Conservation (phyloP, 2,329 filamentous ascomycete genomes). For the Hypomyces rosellus region DNA sequence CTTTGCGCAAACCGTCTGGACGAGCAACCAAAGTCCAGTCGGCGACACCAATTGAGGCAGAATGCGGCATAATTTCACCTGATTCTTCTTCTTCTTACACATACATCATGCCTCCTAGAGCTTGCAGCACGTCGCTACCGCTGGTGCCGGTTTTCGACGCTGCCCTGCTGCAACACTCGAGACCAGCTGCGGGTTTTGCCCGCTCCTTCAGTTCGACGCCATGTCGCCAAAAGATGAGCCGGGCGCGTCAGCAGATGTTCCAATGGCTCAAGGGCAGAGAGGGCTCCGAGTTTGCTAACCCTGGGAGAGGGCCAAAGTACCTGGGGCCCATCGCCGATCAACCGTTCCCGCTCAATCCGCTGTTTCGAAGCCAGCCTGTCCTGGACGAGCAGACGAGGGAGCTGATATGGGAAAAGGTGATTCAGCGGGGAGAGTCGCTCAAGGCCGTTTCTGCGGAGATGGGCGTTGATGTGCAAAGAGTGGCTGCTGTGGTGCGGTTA, state of each 20-base stretch:
- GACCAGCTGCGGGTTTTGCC: conserved; percentile 9
- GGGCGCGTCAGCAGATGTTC: conserved; percentile 31
- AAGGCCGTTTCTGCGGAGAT: conserved; percentile 71
- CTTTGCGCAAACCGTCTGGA: neutral
- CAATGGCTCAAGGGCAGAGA: conserved; percentile 29
- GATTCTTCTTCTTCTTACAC: neutral
- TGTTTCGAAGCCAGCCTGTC: conserved; percentile 66
- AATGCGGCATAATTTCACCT: conserved; percentile 1
- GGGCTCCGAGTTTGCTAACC: conserved; percentile 20
- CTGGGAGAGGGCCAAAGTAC: conserved; percentile 29
- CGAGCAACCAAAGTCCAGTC: neutral
- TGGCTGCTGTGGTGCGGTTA: conserved; percentile 78
- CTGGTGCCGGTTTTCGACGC: conserved; percentile 26
- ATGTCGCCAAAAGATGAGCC: conserved; percentile 31
- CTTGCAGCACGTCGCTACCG: conserved; percentile 23
- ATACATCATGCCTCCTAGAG: conserved; percentile 26
- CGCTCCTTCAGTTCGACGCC: conserved; percentile 36
- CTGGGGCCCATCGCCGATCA: conserved; percentile 32
- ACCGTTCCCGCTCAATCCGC: conserved; percentile 69
- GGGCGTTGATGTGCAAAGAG: conserved; percentile 73
- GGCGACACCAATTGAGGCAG: conserved; percentile 3
- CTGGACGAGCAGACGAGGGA: conserved; percentile 68
- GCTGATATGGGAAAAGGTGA: conserved; percentile 65
- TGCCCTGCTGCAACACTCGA: conserved; percentile 2
- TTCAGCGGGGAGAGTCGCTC: conserved; percentile 59